Percentiles rank a stretch among this genome's conserved stretches.
Conservation (phyloP, 331 rosid genomes). For the Phaseolus coccineus region DNA sequence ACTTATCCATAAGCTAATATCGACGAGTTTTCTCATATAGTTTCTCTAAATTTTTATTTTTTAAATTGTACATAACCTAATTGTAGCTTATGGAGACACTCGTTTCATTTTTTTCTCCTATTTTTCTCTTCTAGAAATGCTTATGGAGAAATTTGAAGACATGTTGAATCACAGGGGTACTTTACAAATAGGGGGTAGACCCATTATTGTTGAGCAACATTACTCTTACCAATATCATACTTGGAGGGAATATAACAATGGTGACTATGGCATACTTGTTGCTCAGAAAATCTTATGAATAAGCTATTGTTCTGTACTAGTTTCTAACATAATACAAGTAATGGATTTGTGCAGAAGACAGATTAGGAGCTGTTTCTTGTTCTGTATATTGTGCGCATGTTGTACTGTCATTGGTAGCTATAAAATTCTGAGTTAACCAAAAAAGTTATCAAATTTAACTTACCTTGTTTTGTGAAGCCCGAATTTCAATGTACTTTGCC, state of each 20-base stretch:
- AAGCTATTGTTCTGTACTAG: constrained; percentile 9
- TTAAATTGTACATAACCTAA: too few species aligned
- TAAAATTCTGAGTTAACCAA: not conserved
- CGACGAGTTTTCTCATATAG: too few species aligned
- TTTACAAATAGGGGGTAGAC: too few species aligned
- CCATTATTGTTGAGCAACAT: too few species aligned
- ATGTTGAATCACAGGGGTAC: too few species aligned
- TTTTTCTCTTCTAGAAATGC: too few species aligned
- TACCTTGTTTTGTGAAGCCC: constrained; percentile 95
- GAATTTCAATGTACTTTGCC: constrained; percentile 95
- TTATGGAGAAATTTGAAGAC: too few species aligned
- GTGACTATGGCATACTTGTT: not conserved
- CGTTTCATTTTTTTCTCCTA: too few species aligned
- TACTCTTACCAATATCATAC: not conserved
- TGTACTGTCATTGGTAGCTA: constrained; percentile 17
- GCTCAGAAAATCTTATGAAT: constrained; percentile 15
- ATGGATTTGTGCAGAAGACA: not conserved
- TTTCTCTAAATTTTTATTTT: too few species aligned
- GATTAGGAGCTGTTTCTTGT: not conserved
- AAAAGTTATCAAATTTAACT: constrained; percentile 25
- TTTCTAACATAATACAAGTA: not conserved
- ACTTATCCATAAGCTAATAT: too few species aligned
- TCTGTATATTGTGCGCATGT: constrained; percentile 14
- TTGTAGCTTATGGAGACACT: too few species aligned
- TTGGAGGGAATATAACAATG: not conserved